Conservation (phyloP, 176 grass and related monocot genomes). For the Cenchrus fungigraminus region DNA sequence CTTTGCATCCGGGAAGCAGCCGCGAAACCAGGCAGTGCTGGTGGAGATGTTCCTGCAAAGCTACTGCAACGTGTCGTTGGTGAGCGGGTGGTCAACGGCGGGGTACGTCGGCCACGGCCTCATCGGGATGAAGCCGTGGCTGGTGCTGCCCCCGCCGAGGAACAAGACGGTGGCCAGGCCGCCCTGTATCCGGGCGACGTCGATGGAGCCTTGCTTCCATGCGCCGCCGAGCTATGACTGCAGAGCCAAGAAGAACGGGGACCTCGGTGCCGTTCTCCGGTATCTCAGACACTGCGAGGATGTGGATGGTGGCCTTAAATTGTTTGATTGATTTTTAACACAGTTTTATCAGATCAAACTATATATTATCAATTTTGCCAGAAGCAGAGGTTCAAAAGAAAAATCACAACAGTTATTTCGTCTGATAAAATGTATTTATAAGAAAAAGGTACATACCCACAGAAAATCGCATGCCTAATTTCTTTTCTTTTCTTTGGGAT, state of each 20-base stretch:
- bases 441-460: background rate
- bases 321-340: conserved; percentile 29
- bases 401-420: background rate
- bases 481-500: background rate
- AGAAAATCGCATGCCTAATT: background rate
- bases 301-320: conserved; percentile 54
- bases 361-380: background rate
- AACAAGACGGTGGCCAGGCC: background rate
- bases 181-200: conserved; percentile 55
- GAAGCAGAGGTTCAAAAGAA: background rate
- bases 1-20: background rate
- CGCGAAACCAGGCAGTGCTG: conserved; percentile 48
- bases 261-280: conserved; percentile 43
- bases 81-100: conserved; percentile 51
- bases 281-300: conserved; percentile 73
- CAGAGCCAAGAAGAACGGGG: conserved; percentile 55
- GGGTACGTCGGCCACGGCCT: background rate
- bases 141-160: too few relatives aligned
- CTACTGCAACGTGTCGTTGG: conserved; percentile 65
- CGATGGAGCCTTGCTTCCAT: conserved; percentile 84
- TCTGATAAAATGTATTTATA: background rate
- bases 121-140: too few relatives aligned
- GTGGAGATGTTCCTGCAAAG: conserved; percentile 72
- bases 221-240: conserved; percentile 66
- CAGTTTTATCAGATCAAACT: background rate